phyloP scores from a whole-genome alignment of 1,139 yeast genomes.

The Saccharomyces pastorianus region DNA sequence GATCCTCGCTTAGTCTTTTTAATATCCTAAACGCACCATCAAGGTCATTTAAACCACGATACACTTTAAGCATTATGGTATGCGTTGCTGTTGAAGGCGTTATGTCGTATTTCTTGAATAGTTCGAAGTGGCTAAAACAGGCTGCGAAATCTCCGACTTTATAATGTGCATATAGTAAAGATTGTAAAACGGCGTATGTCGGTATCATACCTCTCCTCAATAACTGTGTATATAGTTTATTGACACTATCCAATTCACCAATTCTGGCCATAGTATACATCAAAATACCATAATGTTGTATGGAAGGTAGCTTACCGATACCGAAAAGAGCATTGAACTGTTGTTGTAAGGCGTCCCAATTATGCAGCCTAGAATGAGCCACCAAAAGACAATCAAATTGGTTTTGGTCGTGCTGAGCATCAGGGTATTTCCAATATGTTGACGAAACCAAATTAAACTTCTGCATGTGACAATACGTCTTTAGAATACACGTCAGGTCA shows the following conservation, averaged over 20 bases:
- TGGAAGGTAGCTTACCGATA: conserved; percentile 46
- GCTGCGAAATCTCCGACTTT: conserved; percentile 40
- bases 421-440: conserved; percentile 15
- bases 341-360: conserved; percentile 54
- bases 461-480: conserved; percentile 16
- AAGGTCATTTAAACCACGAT: conserved; percentile 36
- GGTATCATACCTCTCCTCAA: conserved; percentile 43
- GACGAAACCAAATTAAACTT: conserved; percentile 10
- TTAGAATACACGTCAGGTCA: conserved; percentile 25
- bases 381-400: conserved; percentile 40
- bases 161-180: conserved; percentile 43
- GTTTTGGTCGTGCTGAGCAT: conserved; percentile 27
- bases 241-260: conserved; percentile 50
- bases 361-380: conserved; percentile 44
- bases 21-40: conserved; percentile 38
- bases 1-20: conserved; percentile 29
- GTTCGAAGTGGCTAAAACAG: conserved; percentile 39
- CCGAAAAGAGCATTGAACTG: conserved; percentile 58
- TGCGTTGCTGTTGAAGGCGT: conserved; percentile 36
- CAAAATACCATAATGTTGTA: conserved; percentile 54
- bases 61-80: conserved; percentile 36
- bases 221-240: conserved; percentile 44
- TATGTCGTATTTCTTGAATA: conserved; percentile 35
- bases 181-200: conserved; percentile 39
- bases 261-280: conserved; percentile 54